Conservation (phyloP, 176 grass and related monocot genomes). For the sorghum (Sorghum bicolor) region Sorghum_bicolor_NCBIv3 NC_012871.2:73143001-73143500, state of each 20-base stretch:
- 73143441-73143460: background rate
- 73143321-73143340: slow-evolving; percentile 35
- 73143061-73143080: background rate
- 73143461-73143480: background rate
- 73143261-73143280: slow-evolving; percentile 48
- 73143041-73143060: background rate
- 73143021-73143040: background rate
- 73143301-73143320: slow-evolving; percentile 56
- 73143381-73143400: background rate
- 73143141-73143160: background rate
- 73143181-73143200: background rate
- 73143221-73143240: background rate
- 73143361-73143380: background rate
- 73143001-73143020: background rate
- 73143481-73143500: slow-evolving; percentile 47
- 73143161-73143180: background rate
- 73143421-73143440: background rate
- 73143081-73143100: background rate
- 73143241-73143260: background rate
- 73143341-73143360: slow-evolving; percentile 44
- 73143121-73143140: background rate
- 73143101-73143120: background rate
- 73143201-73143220: background rate
- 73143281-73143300: slow-evolving; percentile 44
- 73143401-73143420: background rate